Base-by-base conservation (phyloP, 768 basidiomycete genomes). In the Lactarius evosmus region DNA sequence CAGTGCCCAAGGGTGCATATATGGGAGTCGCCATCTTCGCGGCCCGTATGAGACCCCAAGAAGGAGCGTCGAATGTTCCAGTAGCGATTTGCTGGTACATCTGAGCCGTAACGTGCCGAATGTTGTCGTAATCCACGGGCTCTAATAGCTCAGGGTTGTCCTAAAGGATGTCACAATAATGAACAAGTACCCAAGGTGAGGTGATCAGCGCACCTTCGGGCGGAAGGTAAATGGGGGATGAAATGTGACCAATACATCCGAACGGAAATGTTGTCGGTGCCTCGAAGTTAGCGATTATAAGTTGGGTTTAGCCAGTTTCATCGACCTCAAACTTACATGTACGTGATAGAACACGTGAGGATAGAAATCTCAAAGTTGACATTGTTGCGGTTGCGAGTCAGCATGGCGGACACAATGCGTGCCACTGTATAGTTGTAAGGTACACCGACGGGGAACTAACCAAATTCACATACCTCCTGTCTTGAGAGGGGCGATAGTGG, bases 1-100 rank as follows among this genome's bases (percentile, higher is more conserved):
- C 78, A 16, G 93, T 95, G 46, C 93, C 93, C n/a, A 95, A 77
- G 2, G 93, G 93, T 6, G 85, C 91, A 69, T 95, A 95, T 52
- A 95, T 85, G 30, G 89, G 77, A 19, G 89, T 80, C 4, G 91
- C 89, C 51, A 89, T 79, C 72, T 92, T 91, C 27, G 88, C 86
- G 25, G 82, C 83, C 51, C 91, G 83, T 44, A 93, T 79, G 36
- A 88, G 77, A 66, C 85, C 82, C 91, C 93, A 95, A 6, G 88
- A 88, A 29, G 93, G 94, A 3, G 93, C 88, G 66, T 93, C 89
- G 56, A 93, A 80, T 1, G 90, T 92, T 6, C 90, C 91, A 30
- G 83, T 82, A 64, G 86, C 84, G 67, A 95, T 92, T 59, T 83
- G 79, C 30, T 84, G 78, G 50, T 88, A 83, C 72, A 95, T 82